These are phyloP conservation scores for Auricularia cornea DNA, from an alignment of 768 basidiomycete genomes.

Conservation along the genomic window DNA sequence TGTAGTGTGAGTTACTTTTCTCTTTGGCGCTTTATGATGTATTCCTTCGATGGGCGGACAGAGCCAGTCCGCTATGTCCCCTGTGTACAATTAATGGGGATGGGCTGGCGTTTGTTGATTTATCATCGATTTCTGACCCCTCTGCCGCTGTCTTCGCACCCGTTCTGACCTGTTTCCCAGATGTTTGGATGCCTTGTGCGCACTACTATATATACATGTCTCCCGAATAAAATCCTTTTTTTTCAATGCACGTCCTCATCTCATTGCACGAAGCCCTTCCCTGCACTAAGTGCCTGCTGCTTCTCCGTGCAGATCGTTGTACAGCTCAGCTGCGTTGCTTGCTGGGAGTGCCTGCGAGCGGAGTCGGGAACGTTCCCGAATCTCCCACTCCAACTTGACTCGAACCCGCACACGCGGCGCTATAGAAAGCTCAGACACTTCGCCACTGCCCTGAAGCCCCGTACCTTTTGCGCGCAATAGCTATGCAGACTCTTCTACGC, in stretches of 20 bases:
- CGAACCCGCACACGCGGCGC: too few species aligned
- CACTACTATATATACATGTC: neutral
- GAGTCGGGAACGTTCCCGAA: neutral
- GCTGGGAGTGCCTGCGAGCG: too few species aligned
- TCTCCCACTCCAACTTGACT: neutral
- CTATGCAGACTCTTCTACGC: conserved; percentile 69
- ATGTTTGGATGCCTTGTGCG: neutral
- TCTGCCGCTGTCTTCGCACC: neutral
- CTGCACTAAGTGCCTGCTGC: too few species aligned
- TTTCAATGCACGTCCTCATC: too few species aligned
- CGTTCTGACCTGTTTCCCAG: neutral
- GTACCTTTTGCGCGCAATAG: neutral
- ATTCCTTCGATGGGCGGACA: conserved; percentile 8
- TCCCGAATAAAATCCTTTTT: neutral
- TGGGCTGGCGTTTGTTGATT: conserved; percentile 6
- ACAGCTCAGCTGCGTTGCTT: too few species aligned
- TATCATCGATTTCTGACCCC: conserved; percentile 6
- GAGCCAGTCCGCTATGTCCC: conserved; percentile 6
- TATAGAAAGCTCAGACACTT: too few species aligned
- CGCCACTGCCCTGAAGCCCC: neutral
- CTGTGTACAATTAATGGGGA: conserved; percentile 7
- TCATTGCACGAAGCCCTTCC: too few species aligned
- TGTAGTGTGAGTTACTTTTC: neutral
- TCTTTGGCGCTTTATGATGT: neutral
- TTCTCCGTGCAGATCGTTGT: too few species aligned